Percentiles rank a stretch among this genome's conserved stretches.
Evolutionary conservation across 164 flowering plant genomes (phyloP).

Genomic region (Pachysandra terminalis): DNA sequence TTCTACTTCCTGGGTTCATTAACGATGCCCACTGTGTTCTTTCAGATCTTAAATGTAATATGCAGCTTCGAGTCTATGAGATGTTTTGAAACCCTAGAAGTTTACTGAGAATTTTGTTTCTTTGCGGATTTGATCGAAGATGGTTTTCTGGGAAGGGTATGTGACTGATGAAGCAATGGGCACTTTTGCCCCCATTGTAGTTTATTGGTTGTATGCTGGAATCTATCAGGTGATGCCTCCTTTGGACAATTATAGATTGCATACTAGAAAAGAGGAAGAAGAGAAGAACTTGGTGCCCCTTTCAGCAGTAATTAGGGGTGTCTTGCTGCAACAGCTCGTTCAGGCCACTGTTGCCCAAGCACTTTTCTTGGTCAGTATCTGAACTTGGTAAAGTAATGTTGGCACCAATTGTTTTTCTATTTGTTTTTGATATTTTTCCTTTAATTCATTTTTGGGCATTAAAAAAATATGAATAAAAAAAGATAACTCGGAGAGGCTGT

Average conservation of each 20-base stretch:
- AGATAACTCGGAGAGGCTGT: too few relatives aligned
- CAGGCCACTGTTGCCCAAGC: conserved; percentile 68
- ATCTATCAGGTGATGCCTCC: conserved; percentile 67
- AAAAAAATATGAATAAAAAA: too few relatives aligned
- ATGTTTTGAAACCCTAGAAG: not conserved
- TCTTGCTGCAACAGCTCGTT: conserved; percentile 70
- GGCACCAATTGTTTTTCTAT: too few relatives aligned
- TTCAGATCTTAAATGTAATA: not conserved
- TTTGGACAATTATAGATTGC: conserved; percentile 63
- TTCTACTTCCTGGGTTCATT: not conserved
- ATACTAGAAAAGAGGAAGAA: conserved; percentile 65
- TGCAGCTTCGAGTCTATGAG: not conserved
- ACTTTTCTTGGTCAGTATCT: conserved; percentile 51
- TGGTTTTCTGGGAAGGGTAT: conserved; percentile 87
- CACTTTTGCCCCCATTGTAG: conserved; percentile 71
- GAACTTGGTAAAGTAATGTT: too few relatives aligned
- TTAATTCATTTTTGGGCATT: too few relatives aligned
- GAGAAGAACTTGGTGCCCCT: conserved; percentile 65
- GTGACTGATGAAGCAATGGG: conserved; percentile 81
- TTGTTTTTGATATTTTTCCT: too few relatives aligned
- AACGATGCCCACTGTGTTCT: not conserved
- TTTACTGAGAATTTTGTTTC: not conserved
- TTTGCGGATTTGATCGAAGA: conserved; percentile 9
- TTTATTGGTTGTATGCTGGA: conserved; percentile 88
- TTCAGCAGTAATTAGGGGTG: conserved; percentile 59